A percentile compares a stretch with the other conserved stretches of the same genome.
phyloP scores from a whole-genome alignment of 202 grass and related monocot species.

The Carex sylvatica region DNA sequence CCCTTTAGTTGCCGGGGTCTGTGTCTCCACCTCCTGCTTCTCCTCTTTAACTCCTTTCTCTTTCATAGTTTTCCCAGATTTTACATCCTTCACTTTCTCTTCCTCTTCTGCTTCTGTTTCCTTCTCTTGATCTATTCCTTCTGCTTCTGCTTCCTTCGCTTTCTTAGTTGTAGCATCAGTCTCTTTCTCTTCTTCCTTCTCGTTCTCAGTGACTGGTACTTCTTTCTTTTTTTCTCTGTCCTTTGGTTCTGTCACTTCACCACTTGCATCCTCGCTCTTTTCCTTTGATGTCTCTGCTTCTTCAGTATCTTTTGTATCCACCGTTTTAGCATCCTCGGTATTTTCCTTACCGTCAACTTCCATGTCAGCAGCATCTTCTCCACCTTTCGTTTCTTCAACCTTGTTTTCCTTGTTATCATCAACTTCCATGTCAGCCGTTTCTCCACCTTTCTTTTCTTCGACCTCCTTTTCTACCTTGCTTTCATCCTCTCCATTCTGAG shows the following conservation, averaged over 20 bases:
- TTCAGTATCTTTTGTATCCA: conserved; percentile 30
- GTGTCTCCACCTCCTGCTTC: conserved; percentile 41
- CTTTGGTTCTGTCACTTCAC: conserved; percentile 23
- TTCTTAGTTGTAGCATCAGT: conserved; percentile 13
- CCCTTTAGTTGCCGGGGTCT: conserved; percentile 57
- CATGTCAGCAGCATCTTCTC: conserved; percentile 19
- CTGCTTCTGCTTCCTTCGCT: conserved; percentile 29
- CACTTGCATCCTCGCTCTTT: neutral
- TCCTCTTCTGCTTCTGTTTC: conserved; percentile 23
- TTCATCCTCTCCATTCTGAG: neutral
- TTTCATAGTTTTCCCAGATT: conserved; percentile 18
- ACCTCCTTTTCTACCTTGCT: conserved; percentile 15
- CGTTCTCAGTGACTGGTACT: conserved; percentile 14
- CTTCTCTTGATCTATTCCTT: conserved; percentile 22
- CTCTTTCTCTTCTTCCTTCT: conserved; percentile 24
- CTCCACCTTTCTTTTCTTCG: conserved; percentile 37
- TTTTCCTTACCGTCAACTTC: conserved; percentile 32
- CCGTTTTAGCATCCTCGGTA: conserved; percentile 27
- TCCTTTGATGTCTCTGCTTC: conserved; percentile 18
- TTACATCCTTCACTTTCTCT: conserved; percentile 21
- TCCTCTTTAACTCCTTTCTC: conserved; percentile 40
- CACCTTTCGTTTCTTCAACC: conserved; percentile 23
- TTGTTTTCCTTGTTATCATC: conserved; percentile 19
- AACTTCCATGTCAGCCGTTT: conserved; percentile 29
- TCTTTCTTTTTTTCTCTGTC: conserved; percentile 9